Evolutionary conservation across 2,329 filamentous ascomycete species (phyloP), one percentile per base, ranked within the genome.

Genomic region (Aspergillus tubingensis): DNA sequence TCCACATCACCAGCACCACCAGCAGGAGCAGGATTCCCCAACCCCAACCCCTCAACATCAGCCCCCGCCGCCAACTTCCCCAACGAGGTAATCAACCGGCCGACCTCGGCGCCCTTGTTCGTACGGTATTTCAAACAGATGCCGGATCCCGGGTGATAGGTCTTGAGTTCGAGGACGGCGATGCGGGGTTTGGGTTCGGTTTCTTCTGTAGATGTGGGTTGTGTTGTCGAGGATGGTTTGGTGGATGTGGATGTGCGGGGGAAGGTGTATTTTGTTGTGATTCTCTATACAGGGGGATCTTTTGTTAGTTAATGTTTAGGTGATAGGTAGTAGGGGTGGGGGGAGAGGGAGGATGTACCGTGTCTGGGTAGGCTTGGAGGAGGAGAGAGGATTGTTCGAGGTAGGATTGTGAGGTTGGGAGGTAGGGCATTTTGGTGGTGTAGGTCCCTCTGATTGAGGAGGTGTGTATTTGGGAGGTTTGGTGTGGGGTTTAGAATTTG

Each of bases 211-310:
- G 70, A 68, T n/a, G 75, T 64, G 69, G 68, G 57, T 69, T 72
- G 61, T 76, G 65, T 53, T 74, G 60, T 62, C 67, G 25, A 27
- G 25, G 23, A 25, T 7, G 25, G 62, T 36, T 36, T 36, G 13
- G 54, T 72, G 49, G 55, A 64, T 63, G 67, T 62, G 69, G 58
- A 50, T 59, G 61, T 63, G 62, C 63, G 68, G 13, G 76, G 73
- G 74, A 94, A 87, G 74, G 87, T 89, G 86, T 98, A 99, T 83
- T 91, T 92, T 65, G 93, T 96, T 67, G 92, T 96, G 80, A 98
- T 91, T 72, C 88, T 93, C 93, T 97, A 71, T 5, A 2, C 8
- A 13, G 32, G 27, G 58, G 27, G 58, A 21, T 23, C 50, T 59
- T 62, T 38, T 51, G 60, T 49, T 51, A 48, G 59, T 58, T 54